Conservation (phyloP, 768 basidiomycete species). For the Suillus subaureus region DNA sequence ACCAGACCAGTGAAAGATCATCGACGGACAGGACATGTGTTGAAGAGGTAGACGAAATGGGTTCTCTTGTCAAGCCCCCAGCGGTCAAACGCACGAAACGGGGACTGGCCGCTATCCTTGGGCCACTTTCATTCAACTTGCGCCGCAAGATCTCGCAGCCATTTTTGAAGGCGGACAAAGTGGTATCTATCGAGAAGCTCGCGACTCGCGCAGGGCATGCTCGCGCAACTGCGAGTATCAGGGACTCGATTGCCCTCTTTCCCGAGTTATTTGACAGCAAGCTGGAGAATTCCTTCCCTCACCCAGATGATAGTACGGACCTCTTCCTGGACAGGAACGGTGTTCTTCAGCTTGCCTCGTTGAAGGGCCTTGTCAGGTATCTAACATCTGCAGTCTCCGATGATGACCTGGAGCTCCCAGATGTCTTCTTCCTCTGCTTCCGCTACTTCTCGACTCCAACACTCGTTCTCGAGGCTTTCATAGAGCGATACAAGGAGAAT, state of each 20-base stretch:
- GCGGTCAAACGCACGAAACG: slow-evolving; percentile 10
- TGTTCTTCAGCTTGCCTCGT: slow-evolving; percentile 36
- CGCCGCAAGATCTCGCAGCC: slow-evolving; percentile 10
- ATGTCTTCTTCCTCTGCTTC: slow-evolving; percentile 72
- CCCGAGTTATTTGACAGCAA: slow-evolving; percentile 28
- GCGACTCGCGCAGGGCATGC: slow-evolving; percentile 20
- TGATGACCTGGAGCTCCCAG: slow-evolving; percentile 44
- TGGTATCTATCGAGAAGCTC: not conserved
- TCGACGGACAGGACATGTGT: slow-evolving; percentile 1
- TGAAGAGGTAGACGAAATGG: slow-evolving; percentile 1
- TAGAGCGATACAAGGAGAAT: slow-evolving; percentile 51
- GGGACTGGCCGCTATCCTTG: slow-evolving; percentile 20
- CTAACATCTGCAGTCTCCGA: slow-evolving; percentile 45
- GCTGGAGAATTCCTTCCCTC: slow-evolving; percentile 31
- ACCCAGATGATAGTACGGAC: slow-evolving; percentile 32
- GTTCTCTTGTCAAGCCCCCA: not conserved
- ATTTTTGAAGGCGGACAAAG: slow-evolving; percentile 8
- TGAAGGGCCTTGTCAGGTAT: slow-evolving; percentile 46
- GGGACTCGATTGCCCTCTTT: slow-evolving; percentile 31
- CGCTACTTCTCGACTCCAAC: slow-evolving; percentile 62
- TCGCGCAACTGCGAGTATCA: slow-evolving; percentile 26
- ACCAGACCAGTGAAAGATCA: slow-evolving; percentile 3
- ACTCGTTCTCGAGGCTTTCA: slow-evolving; percentile 45
- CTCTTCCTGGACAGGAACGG: slow-evolving; percentile 30
- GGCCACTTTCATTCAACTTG: slow-evolving; percentile 17